phyloP scores from a whole-genome alignment of 2,329 filamentous ascomycete genomes.

The Fusarium caatingaense region DNA sequence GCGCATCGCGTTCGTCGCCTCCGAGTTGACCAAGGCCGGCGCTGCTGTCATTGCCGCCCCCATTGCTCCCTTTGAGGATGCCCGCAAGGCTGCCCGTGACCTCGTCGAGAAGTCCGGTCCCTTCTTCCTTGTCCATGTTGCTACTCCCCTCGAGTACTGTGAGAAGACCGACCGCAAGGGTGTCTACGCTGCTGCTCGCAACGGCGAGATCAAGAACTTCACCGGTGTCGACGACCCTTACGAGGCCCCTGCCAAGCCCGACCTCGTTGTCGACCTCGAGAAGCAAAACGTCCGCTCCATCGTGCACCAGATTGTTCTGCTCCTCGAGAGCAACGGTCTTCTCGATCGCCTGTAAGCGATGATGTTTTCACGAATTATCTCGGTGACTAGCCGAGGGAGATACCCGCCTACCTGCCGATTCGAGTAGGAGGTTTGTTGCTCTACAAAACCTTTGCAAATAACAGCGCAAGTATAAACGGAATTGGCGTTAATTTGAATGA shows the following conservation, averaged over 20 bases:
- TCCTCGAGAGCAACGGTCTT: constrained; percentile 90
- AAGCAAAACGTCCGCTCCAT: constrained; percentile 91
- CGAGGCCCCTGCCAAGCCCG: constrained; percentile 82
- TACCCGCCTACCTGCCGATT: constrained; percentile 29
- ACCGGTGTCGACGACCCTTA: constrained; percentile 98
- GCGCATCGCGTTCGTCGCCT: constrained; percentile 95
- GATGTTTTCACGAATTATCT: constrained; percentile 15
- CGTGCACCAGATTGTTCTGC: constrained; percentile 94
- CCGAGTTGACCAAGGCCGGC: constrained; percentile 91
- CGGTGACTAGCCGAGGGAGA: constrained; percentile 29
- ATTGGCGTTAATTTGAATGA: constrained; percentile 40
- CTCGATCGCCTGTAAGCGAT: constrained; percentile 73
- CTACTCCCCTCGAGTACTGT: constrained; percentile 89
- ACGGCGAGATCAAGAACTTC: constrained; percentile 96
- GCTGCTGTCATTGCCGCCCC: constrained; percentile 96
- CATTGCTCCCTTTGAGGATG: constrained; percentile 90
- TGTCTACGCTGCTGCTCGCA: constrained; percentile 85
- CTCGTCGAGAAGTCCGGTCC: constrained; percentile 87
- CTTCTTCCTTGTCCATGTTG: constrained; percentile 96
- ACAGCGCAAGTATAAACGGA: constrained; percentile 34
- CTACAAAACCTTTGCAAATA: constrained; percentile 34
- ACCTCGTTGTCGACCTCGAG: constrained; percentile 85
- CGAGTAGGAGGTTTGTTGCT: constrained; percentile 16
- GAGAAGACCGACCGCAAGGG: constrained; percentile 96
- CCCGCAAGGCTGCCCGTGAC: constrained; percentile 81